These are phyloP conservation scores for Trypanosoma conorhini DNA, from an alignment of 208 protist genomes.

Conservation along the genomic window DNA sequence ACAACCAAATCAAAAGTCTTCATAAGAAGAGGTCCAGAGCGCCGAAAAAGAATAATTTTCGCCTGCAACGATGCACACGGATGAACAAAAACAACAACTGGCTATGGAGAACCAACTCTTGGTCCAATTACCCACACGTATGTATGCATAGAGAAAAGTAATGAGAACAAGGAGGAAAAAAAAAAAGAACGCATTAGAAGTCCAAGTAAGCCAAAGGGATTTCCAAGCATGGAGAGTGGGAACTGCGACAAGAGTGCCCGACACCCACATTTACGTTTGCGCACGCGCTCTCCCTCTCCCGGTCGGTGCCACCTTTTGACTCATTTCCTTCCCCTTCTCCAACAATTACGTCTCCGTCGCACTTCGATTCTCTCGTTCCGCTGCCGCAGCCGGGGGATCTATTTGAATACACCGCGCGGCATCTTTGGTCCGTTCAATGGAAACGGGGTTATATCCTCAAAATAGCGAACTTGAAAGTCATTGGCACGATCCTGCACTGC, in stretches of 20 bases:
- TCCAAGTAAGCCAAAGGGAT: background rate
- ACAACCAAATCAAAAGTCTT: slow-evolving; percentile 90
- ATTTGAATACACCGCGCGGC: slow-evolving; percentile 83
- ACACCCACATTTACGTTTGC: too few relatives aligned
- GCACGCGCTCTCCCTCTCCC: too few relatives aligned
- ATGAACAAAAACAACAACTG: background rate
- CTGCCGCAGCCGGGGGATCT: slow-evolving; percentile 2
- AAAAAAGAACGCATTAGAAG: background rate
- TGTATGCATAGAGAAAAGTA: slow-evolving; percentile 1
- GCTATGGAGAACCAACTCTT: background rate
- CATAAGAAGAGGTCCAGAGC: slow-evolving; percentile 34
- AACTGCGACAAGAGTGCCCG: too few relatives aligned
- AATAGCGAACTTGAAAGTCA: slow-evolving; percentile 77
- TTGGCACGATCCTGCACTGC: slow-evolving; percentile 81
- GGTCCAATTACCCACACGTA: background rate
- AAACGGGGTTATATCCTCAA: slow-evolving; percentile 92
- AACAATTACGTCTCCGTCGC: too few relatives aligned
- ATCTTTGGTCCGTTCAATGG: slow-evolving; percentile 90
- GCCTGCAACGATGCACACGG: background rate
- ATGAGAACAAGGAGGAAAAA: background rate
- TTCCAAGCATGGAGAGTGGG: too few relatives aligned
- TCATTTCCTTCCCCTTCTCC: too few relatives aligned
- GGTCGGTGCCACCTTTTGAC: too few relatives aligned
- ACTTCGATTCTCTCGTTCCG: background rate
- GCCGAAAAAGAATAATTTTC: slow-evolving; percentile 46